A percentile compares a stretch with the other conserved stretches of the same genome.
phyloP scores from a whole-genome alignment of 2,329 filamentous ascomycete species.

The Cercospora nicotianae region DNA sequence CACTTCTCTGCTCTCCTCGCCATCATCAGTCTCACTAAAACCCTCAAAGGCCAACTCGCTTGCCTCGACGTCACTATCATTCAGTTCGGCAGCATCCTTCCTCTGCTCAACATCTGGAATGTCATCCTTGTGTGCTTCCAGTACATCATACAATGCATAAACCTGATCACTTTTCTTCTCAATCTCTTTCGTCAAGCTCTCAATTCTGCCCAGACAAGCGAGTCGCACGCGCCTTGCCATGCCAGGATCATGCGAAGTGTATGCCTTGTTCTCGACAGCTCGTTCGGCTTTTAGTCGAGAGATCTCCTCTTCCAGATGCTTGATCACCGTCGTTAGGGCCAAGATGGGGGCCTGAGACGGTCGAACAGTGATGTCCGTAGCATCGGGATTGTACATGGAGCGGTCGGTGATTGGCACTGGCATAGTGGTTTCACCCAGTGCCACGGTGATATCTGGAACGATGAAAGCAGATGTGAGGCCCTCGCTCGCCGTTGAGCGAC shows the following conservation, averaged over 20 bases:
- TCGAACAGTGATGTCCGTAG: conserved; percentile 60
- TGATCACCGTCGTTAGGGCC: conserved; percentile 80
- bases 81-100: conserved; percentile 53
- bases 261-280: conserved; percentile 59
- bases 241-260: conserved; percentile 66
- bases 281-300: conserved; percentile 72
- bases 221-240: conserved; percentile 65
- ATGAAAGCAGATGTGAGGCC: conserved; percentile 62
- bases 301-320: conserved; percentile 77
- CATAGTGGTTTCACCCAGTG: conserved; percentile 24
- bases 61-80: conserved; percentile 34
- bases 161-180: conserved; percentile 77
- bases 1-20: conserved; percentile 16
- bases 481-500: conserved; percentile 50
- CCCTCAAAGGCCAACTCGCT: conserved; percentile 38
- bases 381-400: conserved; percentile 40
- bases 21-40: conserved; percentile 33
- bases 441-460: conserved; percentile 61
- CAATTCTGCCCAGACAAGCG: conserved; percentile 60
- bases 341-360: conserved; percentile 65
- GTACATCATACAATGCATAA: conserved; percentile 78
- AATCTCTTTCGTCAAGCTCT: conserved; percentile 61
- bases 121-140: conserved; percentile 72
- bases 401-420: conserved; percentile 38
- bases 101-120: conserved; percentile 64